Evolutionary conservation across 2,329 filamentous ascomycete species (phyloP), one percentile per base, ranked within the genome.

Genomic region (Fusarium equiseti): DNA sequence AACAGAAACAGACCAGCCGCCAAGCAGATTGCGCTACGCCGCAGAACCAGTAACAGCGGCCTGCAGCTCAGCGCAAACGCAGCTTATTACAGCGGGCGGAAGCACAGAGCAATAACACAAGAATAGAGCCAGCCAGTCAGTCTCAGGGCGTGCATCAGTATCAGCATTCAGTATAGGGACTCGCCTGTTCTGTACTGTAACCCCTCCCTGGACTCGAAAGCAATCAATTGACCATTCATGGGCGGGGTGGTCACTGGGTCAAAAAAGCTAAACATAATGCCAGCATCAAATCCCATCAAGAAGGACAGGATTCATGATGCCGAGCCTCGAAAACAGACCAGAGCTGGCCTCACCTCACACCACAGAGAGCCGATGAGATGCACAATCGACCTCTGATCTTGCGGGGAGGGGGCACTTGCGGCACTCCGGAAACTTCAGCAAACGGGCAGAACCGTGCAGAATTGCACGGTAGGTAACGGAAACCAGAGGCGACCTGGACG

Each of bases 371-470:
- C 63, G 63, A 71, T 70, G 43, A 58, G 52, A 70, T 65, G 71
- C 68, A 73, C 51, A 51, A n/a, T 38, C 56, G 61, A 59, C 44
- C 44, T 66, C 64, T 67, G 40, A n/a, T 50, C 53, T 68, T 57
- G 64, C 59, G 67, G 71, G 62, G 62, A 70, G 63, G 66, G 63
- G 50, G 40, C 46, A 61, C 49, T 71, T 68, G 57, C 59, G 52
- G 53, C 70, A 72, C 60, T 72, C 62, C 68, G 71, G 63, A 53
- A 59, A 42, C 66, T 59, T 63, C 48, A 72, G 65, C 69, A 66
- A 71, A 46, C 66, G 74, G 73, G 56, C 71, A 76, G 72, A 75
- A 68, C 72, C 72, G 74, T 76, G 71, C 74, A 76, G 72, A 75
- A 70, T 59, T 71, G 63, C 66, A 75, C 71, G 71, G 69, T 59